Base-by-base conservation (phyloP, 306 rosid genomes). In the Cucurbita pepo region DNA sequence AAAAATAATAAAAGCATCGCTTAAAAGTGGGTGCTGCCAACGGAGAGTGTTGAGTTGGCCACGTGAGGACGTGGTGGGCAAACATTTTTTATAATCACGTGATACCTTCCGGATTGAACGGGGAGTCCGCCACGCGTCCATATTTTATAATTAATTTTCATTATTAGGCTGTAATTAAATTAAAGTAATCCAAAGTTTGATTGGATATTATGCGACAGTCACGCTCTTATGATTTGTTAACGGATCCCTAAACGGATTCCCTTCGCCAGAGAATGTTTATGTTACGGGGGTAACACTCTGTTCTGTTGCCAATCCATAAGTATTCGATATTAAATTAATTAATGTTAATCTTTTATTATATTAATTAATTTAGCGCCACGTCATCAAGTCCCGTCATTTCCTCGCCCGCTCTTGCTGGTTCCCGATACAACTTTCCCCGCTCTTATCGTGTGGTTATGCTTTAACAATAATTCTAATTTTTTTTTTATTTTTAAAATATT, bases 241-340 rank as follows among this genome's bases (percentile, higher is more conserved):
- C 98, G 83, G 91, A 90, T 93, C 97, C 97, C 94, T 77, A 90
- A 78, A 77, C 90, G 72, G 96, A 90, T 90, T 88, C 83, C 82
- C 75, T 75, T 25, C 41, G 80, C 59, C 66, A 72, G 82, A 61
- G 96, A 92, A 92, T 92, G 97, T 89, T 82, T 75, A 69, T 37
- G 53, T 75, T 79, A 64, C 78, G 64, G 76, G 76, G 66, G 40
- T 62, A 55, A 78, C 78, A 56, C 80, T 37, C 52, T 60, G 38
- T 52, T 40, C n/a, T 41, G 25, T 52, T 22, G 8, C 57, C 5
- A 12, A 48, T 48, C 53, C 53, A 65, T 61, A 4, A 74, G 25
- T 48, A 52, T 50, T 47, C 12, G 13, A 13, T 5, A 54, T 36
- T 54, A 36, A 38, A 16, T 16, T 21, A 71, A 12, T 15, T 30